A percentile compares a stretch with the other conserved stretches of the same genome.
Evolutionary conservation across 1,139 yeast species (phyloP).

Genomic region (Yamadazyma aaseri): DNA sequence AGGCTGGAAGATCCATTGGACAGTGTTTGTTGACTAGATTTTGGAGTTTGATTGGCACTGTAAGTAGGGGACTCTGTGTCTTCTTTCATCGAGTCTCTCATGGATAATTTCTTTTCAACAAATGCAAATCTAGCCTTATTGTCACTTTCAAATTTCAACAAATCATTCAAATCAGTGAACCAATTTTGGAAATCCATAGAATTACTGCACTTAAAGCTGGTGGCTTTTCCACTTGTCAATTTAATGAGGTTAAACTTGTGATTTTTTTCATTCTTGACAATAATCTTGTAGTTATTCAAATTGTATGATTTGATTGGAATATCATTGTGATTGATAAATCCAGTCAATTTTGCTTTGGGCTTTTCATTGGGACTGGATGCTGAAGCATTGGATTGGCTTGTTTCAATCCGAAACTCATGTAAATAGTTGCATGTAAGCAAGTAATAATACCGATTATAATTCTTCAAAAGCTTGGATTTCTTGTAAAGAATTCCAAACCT

Average conservation of each 20-base stretch:
- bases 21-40: not conserved
- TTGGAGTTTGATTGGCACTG: not conserved
- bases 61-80: not conserved
- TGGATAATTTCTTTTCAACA: slow-evolving; percentile 25
- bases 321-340: slow-evolving; percentile 43
- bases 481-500: slow-evolving; percentile 44
- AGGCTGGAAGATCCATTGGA: not conserved
- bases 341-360: slow-evolving; percentile 39
- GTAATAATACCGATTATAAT: slow-evolving; percentile 38
- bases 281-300: slow-evolving; percentile 37
- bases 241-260: slow-evolving; percentile 37
- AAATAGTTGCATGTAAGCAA: slow-evolving; percentile 45
- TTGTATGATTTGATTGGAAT: slow-evolving; percentile 44
- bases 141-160: slow-evolving; percentile 35
- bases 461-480: slow-evolving; percentile 43
- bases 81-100: slow-evolving; percentile 7
- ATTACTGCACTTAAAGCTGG: slow-evolving; percentile 39
- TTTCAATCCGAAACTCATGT: slow-evolving; percentile 44
- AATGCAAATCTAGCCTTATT: slow-evolving; percentile 36
- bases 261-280: slow-evolving; percentile 32
- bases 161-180: slow-evolving; percentile 40
- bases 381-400: slow-evolving; percentile 15
- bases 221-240: slow-evolving; percentile 27
- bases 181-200: slow-evolving; percentile 32
- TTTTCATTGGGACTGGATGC: slow-evolving; percentile 5